Percentiles rank a stretch among this genome's conserved stretches.
Evolutionary conservation across 1,284 basidiomycete species (phyloP).

Genomic region (Heterobasidion occidentale): DNA sequence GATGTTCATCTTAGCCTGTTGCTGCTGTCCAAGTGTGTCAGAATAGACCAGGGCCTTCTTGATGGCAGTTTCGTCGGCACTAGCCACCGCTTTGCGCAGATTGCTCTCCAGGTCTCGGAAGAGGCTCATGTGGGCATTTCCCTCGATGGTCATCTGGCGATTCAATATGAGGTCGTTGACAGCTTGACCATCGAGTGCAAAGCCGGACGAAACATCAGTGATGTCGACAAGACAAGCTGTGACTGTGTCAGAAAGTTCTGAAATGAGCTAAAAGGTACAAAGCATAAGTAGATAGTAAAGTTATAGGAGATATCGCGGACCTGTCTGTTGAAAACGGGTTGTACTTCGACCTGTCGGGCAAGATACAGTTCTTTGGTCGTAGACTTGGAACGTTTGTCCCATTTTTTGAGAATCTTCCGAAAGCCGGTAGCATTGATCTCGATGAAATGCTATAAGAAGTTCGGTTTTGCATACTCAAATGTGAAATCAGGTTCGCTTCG

Average conservation of each 20-base stretch:
- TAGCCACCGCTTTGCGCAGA: constrained; percentile 67
- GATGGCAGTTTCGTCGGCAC: constrained; percentile 52
- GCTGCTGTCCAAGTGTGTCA: constrained; percentile 53
- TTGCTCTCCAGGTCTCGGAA: constrained; percentile 86
- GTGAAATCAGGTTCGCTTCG: constrained; percentile 9
- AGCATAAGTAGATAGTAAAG: background rate
- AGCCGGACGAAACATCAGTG: constrained; percentile 74
- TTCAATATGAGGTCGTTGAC: constrained; percentile 50
- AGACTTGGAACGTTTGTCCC: constrained; percentile 94
- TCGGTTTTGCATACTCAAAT: constrained; percentile 15
- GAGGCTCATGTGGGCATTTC: constrained; percentile 53
- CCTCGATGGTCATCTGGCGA: constrained; percentile 64
- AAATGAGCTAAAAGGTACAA: constrained; percentile 63
- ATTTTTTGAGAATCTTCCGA: constrained; percentile 98
- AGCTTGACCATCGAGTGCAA: constrained; percentile 57
- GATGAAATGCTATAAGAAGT: constrained; percentile 74
- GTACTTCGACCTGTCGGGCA: constrained; percentile 94
- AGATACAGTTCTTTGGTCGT: constrained; percentile 96
- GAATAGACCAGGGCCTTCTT: constrained; percentile 68
- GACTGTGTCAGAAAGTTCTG: constrained; percentile 92
- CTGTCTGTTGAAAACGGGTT: constrained; percentile 97
- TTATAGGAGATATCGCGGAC: constrained; percentile 29
- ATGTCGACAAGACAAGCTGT: constrained; percentile 90
- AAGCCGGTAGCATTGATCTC: constrained; percentile 98
- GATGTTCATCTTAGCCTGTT: constrained; percentile 55